Percentiles rank a stretch among this genome's conserved stretches.
phyloP scores from a whole-genome alignment of 2,329 filamentous ascomycete genomes.

The Stemphylium lycopersici region DNA sequence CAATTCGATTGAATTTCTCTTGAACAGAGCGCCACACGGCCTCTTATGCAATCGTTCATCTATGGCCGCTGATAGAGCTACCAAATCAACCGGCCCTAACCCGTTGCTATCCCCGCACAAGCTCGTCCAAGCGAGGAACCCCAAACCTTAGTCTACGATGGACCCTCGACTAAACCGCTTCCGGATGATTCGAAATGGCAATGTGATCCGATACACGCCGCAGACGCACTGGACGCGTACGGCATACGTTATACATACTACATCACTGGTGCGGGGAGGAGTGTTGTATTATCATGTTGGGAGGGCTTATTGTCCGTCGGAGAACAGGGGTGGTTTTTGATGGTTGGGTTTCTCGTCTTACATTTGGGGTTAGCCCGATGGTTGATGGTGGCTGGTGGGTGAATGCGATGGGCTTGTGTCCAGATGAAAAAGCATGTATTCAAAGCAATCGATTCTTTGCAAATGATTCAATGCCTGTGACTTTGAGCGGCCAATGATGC shows the following conservation, averaged over 20 bases:
- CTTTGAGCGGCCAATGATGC: too few species aligned
- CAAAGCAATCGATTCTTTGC: too few species aligned
- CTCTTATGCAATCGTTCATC: slow-evolving; percentile 22
- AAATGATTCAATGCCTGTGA: too few species aligned
- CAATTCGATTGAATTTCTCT: background rate
- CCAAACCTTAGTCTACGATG: slow-evolving; percentile 7
- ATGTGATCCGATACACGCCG: slow-evolving; percentile 19
- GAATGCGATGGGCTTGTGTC: too few species aligned
- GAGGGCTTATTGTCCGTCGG: too few species aligned
- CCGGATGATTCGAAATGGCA: slow-evolving; percentile 6
- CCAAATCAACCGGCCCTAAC: slow-evolving; percentile 15
- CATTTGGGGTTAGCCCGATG: too few species aligned
- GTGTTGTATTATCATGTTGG: too few species aligned
- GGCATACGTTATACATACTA: background rate
- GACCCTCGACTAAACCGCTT: slow-evolving; percentile 15
- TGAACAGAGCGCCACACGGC: background rate
- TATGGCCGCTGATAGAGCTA: slow-evolving; percentile 13
- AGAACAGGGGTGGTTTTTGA: too few species aligned
- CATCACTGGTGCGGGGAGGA: too few species aligned
- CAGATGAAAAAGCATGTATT: too few species aligned
- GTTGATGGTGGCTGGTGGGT: too few species aligned
- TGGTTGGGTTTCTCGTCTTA: too few species aligned
- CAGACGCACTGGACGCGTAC: slow-evolving; percentile 17
- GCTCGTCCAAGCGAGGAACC: slow-evolving; percentile 20
- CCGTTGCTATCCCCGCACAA: slow-evolving; percentile 29